Evolutionary conservation across 345 rosid genomes (phyloP), one percentile per base, ranked within the genome.

Genomic region (Gossypium anomalum): DNA sequence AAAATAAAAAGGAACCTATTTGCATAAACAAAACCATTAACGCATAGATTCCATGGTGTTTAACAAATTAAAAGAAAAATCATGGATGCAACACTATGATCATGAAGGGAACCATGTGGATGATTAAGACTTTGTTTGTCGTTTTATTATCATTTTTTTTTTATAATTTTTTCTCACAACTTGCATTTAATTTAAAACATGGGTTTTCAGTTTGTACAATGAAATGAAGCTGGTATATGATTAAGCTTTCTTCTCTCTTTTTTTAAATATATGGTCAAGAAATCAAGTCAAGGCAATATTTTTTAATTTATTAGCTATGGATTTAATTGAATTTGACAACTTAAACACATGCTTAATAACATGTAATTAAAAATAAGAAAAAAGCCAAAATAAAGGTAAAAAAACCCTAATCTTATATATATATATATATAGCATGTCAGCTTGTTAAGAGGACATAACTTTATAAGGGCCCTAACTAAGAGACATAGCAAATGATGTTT

Each of bases 51-150:
- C 82, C 76, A 41, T 48, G n/a, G 58, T 20, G 68, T 66, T 64
- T 73, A 43, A 66, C 5, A 74, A 48, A 43, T 19, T 19, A 20
- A 7, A 29, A 56, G 48, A 67, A 43, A 75, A 64, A 41, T 29
- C 56, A 70, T 62, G 73, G 69, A 44, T 49, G 17, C 69, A 29
- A 47, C 76, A 62, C 72, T 45, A 80, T 60, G 73, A 70, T 63
- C 76, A 55, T 77, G 83, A 80, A 34, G 69, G 72, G 52, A 68
- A 44, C 78, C 63, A 58, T 34, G 80, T 76, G 80, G 80, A 48
- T 61, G 83, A 76, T 72, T 48, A 61, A 61, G 83, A 68, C 68
- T 13, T 8, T 2, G 49, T 76, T 55, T 72, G 83, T 76, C 75
- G 80, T 76, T 72, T 76, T 53, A 58, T 44, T 66, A 67, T 72